Percentiles rank a stretch among this genome's conserved stretches.
phyloP scores from a whole-genome alignment of 768 basidiomycete species.

The Suillus placidus region DNA sequence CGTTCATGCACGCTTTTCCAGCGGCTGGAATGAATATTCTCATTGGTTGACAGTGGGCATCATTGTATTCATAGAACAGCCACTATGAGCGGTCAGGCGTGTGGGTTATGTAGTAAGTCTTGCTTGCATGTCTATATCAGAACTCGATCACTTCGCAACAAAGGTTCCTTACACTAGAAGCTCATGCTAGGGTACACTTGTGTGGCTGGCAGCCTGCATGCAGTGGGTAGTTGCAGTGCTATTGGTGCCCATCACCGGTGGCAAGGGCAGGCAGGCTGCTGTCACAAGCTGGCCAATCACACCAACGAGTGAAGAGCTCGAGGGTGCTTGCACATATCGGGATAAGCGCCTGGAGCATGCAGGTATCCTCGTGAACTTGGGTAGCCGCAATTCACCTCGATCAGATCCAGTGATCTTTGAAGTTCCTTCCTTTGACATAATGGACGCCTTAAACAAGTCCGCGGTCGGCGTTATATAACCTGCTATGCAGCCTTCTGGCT shows the following conservation, averaged over 20 bases:
- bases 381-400: neutral
- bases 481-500: neutral
- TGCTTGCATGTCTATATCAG: neutral
- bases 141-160: neutral
- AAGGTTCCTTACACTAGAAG: neutral
- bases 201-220: constrained; percentile 1
- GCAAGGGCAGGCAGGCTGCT: neutral
- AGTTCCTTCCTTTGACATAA: neutral
- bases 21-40: neutral
- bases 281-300: neutral
- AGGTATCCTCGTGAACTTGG: neutral
- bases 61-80: neutral
- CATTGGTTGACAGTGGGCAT: neutral
- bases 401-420: neutral
- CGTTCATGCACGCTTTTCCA: neutral
- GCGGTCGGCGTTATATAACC: neutral
- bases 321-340: neutral
- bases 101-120: neutral
- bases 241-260: neutral
- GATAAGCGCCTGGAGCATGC: neutral
- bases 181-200: neutral
- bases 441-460: neutral
- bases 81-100: neutral
- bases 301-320: neutral
- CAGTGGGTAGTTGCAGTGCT: neutral